phyloP scores from a whole-genome alignment of 306 rosid species.

The Dalbergia cultrata region DNA sequence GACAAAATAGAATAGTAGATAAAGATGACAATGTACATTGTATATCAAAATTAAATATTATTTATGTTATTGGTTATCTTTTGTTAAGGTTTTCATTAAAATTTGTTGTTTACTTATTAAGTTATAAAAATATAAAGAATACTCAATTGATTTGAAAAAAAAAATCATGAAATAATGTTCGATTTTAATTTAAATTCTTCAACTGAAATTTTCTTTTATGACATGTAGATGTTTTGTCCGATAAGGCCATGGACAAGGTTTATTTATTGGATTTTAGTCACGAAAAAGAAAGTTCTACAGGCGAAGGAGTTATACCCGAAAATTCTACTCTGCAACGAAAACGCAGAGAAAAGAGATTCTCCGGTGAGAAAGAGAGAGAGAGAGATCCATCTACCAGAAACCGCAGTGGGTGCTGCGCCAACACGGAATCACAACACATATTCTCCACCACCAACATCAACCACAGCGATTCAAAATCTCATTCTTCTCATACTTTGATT shows the following conservation, averaged over 20 bases:
- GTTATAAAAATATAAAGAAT: no score
- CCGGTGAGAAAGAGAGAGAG: background rate
- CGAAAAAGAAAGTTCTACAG: background rate
- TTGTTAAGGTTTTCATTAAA: no score
- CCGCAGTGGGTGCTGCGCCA: conserved; percentile 32
- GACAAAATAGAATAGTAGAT: no score
- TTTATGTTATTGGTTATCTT: no score
- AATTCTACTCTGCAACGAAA: conserved; percentile 15
- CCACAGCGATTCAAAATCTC: conserved; percentile 14
- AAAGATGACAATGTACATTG: no score
- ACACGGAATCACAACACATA: conserved; percentile 19
- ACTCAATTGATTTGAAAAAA: no score
- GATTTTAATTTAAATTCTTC: background rate
- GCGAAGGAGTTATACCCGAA: background rate
- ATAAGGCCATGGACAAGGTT: background rate
- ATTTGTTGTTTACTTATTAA: no score
- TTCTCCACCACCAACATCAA: background rate
- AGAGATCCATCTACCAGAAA: conserved; percentile 37
- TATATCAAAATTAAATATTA: no score
- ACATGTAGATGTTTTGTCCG: background rate
- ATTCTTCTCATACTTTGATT: background rate
- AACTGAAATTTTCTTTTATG: background rate
- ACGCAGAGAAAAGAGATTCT: conserved; percentile 34
- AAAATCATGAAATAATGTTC: background rate
- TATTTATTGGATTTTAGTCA: background rate